phyloP scores from a whole-genome alignment of 306 rosid genomes.

The Rosa rugosa region DNA sequence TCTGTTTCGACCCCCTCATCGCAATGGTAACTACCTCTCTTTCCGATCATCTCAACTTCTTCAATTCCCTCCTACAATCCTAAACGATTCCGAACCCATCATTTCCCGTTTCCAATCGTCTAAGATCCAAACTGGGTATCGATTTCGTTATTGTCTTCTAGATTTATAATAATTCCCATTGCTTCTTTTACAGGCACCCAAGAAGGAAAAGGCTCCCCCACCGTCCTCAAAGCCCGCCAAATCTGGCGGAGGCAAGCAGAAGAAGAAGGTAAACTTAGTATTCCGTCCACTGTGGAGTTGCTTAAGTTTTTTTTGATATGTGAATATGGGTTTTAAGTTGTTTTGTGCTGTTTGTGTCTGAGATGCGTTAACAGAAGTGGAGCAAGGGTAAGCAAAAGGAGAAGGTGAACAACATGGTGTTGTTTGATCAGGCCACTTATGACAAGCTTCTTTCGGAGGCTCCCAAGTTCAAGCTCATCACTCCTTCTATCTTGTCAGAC shows the following conservation, averaged over 20 bases:
- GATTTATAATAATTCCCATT: neutral
- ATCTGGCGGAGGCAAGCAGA: constrained; percentile 17
- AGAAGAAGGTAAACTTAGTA: neutral
- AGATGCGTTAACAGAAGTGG: constrained; percentile 25
- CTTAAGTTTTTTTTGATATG: neutral
- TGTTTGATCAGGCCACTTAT: constrained; percentile 34
- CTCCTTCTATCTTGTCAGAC: constrained; percentile 34
- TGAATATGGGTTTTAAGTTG: neutral
- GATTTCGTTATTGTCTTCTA: neutral
- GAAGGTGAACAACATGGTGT: constrained; percentile 39
- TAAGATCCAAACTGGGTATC: neutral
- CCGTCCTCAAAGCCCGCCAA: constrained; percentile 16
- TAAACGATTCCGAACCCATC: neutral
- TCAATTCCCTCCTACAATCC: neutral
- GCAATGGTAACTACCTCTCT: neutral
- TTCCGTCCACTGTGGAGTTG: no score
- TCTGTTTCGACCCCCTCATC: neutral
- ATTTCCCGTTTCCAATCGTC: neutral
- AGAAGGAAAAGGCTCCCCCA: constrained; percentile 13
- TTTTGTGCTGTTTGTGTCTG: neutral
- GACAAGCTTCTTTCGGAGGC: constrained; percentile 33
- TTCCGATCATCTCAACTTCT: neutral
- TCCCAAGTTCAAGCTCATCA: constrained; percentile 36
- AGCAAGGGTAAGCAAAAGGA: constrained; percentile 42
- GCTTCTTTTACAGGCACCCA: constrained; percentile 1